Base-by-base conservation (phyloP, 139 green algal genomes). In the Astrephomene gubernaculifera region DNA sequence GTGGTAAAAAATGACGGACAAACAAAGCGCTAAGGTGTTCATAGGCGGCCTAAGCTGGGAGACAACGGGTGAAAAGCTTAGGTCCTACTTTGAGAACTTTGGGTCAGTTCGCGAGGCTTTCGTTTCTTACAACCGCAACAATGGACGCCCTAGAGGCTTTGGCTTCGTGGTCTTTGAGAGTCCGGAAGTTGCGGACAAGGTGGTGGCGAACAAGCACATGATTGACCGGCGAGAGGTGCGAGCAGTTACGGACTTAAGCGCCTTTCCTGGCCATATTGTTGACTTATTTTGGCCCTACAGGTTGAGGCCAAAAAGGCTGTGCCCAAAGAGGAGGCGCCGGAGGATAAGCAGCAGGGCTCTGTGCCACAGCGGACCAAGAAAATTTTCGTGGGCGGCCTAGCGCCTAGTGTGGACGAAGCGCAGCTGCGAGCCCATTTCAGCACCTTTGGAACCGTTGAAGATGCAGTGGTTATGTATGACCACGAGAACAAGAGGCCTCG, bases 401-500 rank as follows among this genome's bases (percentile, higher is more conserved):
- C 97, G 1, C 95, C 96, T 43, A 93, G 82, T 29, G 95, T 99
- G 25, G 96, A 98, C 71, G 97, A 99, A 74, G 79, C 83, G 22
- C 87, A 90, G 27, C 90, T 98, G 79, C 90, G 93, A 3, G 79
- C 90, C 31, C 96, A 98, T 88, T 90, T 90, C 38, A 92, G 94
- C 71, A 87, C 94, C 45, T 99, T 96, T 85, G 96, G 95, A 2
- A 86, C 86, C 33, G 94, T 98, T 36, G 92, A 95, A 39, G 95
- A 98, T 60, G 94, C 94, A 12, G 95, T 98, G 71, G 96, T 99
- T 49, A 98, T 99, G 97, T 98, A 98, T 85, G 97, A 99, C 89
- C 96, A 98, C 72, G 95, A 97, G 41, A 98, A 96, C 87, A 95
- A 95, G 79, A 90, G 96, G 29, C 96, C 97, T 0, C 91, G 97